Conservation (phyloP, 495 filamentous ascomycete species). For the Cladorrhinum samala region DNA sequence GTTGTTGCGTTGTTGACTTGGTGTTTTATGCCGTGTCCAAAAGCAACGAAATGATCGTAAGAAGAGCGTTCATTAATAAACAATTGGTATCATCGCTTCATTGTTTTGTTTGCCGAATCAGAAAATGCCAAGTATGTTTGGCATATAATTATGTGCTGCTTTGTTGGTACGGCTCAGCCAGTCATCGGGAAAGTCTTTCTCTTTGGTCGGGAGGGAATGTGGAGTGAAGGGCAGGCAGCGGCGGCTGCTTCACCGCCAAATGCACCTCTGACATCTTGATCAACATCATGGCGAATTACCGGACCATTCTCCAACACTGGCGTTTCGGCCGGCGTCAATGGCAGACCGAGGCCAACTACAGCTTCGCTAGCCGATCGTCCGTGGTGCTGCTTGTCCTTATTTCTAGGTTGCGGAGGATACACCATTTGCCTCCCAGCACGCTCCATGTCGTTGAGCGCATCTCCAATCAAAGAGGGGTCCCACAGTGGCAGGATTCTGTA, state of each 20-base stretch:
- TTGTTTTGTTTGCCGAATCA: not conserved
- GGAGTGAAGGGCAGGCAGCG: not conserved
- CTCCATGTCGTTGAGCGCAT: conserved; percentile 49
- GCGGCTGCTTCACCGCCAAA: conserved; percentile 2
- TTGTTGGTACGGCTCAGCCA: conserved; percentile 9
- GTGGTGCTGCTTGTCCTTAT: conserved; percentile 19
- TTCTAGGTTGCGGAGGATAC: conserved; percentile 9
- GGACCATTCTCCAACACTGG: conserved; percentile 28
- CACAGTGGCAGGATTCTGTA: conserved; percentile 49
- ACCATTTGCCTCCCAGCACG: conserved; percentile 40
- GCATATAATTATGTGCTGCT: no score
- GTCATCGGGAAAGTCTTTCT: conserved; percentile 1
- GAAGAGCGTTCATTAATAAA: no score
- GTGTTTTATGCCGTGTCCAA: no score
- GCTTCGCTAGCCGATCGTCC: conserved; percentile 33
- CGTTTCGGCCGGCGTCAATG: conserved; percentile 37
- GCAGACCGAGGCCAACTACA: conserved; percentile 31
- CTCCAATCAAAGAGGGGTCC: conserved; percentile 39
- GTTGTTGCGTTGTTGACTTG: no score
- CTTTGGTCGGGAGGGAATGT: not conserved
- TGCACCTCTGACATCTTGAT: conserved; percentile 2
- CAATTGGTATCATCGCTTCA: not conserved
- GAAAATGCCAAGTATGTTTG: not conserved
- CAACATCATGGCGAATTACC: not conserved
- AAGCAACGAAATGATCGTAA: no score